Conservation (phyloP, 495 filamentous ascomycete genomes). For the Hypoxylon trugodes region DNA sequence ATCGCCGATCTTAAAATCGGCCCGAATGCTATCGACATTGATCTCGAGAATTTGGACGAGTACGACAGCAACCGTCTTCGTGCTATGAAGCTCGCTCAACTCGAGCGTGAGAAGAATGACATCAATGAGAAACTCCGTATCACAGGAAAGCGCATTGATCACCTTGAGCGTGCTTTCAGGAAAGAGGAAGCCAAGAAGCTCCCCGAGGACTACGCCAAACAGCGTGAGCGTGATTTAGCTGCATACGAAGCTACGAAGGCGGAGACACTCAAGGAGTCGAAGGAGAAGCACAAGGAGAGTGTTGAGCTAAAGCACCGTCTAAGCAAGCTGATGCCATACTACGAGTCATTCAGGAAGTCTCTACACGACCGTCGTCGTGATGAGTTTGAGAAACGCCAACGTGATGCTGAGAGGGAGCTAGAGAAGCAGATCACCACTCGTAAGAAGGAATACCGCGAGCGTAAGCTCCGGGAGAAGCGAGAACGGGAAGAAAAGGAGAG, state of each 20-base stretch:
- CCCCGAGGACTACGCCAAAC: constrained; percentile 81
- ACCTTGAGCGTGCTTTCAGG: constrained; percentile 95
- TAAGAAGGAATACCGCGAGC: constrained; percentile 82
- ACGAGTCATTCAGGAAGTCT: constrained; percentile 81
- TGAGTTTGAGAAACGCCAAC: constrained; percentile 93
- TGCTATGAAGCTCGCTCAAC: constrained; percentile 90
- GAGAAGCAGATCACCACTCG: constrained; percentile 88
- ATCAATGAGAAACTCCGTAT: constrained; percentile 87
- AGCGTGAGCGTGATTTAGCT: constrained; percentile 80
- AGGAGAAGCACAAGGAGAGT: constrained; percentile 86
- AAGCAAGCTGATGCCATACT: constrained; percentile 77
- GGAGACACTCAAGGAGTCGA: constrained; percentile 78
- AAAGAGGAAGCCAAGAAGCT: constrained; percentile 95
- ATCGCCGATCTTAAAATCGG: constrained; percentile 89
- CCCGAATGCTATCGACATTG: constrained; percentile 82
- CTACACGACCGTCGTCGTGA: constrained; percentile 87
- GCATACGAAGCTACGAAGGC: constrained; percentile 81
- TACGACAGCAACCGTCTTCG: constrained; percentile 89
- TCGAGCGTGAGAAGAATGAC: constrained; percentile 97
- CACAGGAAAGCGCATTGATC: constrained; percentile 95
- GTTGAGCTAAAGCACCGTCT: constrained; percentile 93
- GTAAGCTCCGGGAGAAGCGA: constrained; percentile 74
- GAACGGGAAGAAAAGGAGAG: constrained; percentile 85
- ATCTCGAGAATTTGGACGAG: constrained; percentile 76
- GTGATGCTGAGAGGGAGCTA: constrained; percentile 86